A percentile compares a stretch with the other conserved stretches of the same genome.
phyloP scores from a whole-genome alignment of 768 basidiomycete genomes.

The Ramaria sp. region DNA sequence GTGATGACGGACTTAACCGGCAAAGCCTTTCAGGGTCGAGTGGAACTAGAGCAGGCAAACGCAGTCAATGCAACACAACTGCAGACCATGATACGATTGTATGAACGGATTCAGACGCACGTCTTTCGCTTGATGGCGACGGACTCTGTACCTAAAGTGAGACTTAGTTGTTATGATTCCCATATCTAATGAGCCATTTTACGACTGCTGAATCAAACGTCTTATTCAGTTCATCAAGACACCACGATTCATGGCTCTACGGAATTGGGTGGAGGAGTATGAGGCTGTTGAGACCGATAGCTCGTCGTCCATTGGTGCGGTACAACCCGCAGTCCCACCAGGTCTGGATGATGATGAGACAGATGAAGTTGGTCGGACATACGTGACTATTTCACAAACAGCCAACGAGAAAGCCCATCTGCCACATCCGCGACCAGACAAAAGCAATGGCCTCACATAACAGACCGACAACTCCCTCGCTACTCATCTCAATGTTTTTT shows the following conservation, averaged over 20 bases:
- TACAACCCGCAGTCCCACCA: slow-evolving; percentile 50
- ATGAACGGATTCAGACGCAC: slow-evolving; percentile 93
- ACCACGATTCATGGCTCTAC: slow-evolving; percentile 65
- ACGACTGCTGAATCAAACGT: slow-evolving; percentile 10
- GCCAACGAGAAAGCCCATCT: slow-evolving; percentile 61
- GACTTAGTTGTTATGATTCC: slow-evolving; percentile 14
- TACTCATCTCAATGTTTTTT: not conserved
- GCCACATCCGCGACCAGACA: not conserved
- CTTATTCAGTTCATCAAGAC: slow-evolving; percentile 73
- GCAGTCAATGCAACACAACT: slow-evolving; percentile 92
- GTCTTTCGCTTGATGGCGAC: slow-evolving; percentile 98
- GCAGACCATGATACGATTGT: slow-evolving; percentile 84
- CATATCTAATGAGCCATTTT: not conserved
- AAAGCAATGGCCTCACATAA: slow-evolving; percentile 3
- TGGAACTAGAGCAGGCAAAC: slow-evolving; percentile 71
- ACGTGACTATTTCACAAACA: slow-evolving; percentile 76
- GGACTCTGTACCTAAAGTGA: slow-evolving; percentile 94
- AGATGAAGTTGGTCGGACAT: slow-evolving; percentile 75
- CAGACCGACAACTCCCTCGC: not conserved
- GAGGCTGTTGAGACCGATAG: slow-evolving; percentile 24
- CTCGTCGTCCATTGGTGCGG: slow-evolving; percentile 49
- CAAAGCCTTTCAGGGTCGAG: slow-evolving; percentile 65
- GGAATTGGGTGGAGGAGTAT: slow-evolving; percentile 70
- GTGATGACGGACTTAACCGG: slow-evolving; percentile 71
- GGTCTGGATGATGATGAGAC: slow-evolving; percentile 40